These are phyloP conservation scores for Volvariella volvacea DNA, from an alignment of 1,284 basidiomycete species.

Conservation along the genomic window DNA sequence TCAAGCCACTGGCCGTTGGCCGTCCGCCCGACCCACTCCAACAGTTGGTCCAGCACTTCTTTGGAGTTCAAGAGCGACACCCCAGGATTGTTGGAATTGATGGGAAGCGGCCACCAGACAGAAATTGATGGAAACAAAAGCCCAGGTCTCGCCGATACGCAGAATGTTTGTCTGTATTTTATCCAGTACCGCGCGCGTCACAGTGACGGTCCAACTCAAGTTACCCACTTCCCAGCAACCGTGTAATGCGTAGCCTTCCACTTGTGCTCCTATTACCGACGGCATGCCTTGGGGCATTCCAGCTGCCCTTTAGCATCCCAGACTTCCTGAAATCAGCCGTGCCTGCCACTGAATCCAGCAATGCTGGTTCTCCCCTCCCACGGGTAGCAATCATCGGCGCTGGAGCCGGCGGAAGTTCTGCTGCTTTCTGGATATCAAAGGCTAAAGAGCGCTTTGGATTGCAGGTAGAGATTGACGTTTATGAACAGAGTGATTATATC, in stretches of 20 bases:
- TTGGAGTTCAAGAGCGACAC: no score
- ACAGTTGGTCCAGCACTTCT: no score
- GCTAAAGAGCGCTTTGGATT: constrained; percentile 63
- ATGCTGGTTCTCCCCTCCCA: constrained; percentile 18
- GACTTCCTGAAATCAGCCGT: constrained; percentile 29
- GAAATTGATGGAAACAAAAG: no score
- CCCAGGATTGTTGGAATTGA: no score
- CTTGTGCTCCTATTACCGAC: constrained; percentile 26
- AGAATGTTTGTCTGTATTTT: no score
- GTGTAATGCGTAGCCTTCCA: constrained; percentile 16
- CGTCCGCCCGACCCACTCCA: no score
- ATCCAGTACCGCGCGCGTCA: no score
- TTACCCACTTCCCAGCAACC: no score
- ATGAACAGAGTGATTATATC: constrained; percentile 68
- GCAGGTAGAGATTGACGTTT: constrained; percentile 75
- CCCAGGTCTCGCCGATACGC: no score
- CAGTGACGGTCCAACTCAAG: no score
- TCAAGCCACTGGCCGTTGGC: no score
- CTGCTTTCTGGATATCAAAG: constrained; percentile 82
- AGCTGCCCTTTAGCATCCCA: constrained; percentile 51
- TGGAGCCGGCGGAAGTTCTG: constrained; percentile 79
- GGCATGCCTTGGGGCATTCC: constrained; percentile 33
- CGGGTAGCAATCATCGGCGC: constrained; percentile 82
- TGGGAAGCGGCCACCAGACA: no score
- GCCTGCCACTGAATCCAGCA: constrained; percentile 13